Conservation (phyloP, 495 filamentous ascomycete genomes). For the Usnea hakonensis region DNA sequence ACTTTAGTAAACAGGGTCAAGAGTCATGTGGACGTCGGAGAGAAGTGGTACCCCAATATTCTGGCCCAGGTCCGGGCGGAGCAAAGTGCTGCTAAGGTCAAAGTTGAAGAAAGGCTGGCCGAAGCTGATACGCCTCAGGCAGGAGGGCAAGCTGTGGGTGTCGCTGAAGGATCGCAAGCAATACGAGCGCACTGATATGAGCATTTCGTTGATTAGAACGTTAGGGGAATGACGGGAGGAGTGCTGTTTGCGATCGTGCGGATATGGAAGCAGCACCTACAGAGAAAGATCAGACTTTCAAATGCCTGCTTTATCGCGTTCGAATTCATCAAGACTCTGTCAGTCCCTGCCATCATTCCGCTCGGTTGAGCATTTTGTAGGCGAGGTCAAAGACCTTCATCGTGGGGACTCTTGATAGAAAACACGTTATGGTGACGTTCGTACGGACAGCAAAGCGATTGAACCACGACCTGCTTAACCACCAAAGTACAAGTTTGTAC, state of each 20-base stretch:
- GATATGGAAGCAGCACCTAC: not conserved
- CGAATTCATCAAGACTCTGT: not conserved
- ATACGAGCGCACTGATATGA: constrained; percentile 4
- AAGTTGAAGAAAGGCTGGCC: not conserved
- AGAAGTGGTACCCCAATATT: constrained; percentile 74
- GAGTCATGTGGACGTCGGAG: constrained; percentile 84
- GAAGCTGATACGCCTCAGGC: not conserved
- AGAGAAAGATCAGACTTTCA: not conserved
- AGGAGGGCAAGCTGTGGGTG: not conserved
- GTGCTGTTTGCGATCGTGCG: not conserved
- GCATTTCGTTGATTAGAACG: not conserved
- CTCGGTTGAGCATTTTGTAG: not conserved
- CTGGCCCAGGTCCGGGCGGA: constrained; percentile 32
- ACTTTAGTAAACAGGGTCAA: constrained; percentile 70
- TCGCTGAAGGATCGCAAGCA: not conserved
- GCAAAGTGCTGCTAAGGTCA: constrained; percentile 8
- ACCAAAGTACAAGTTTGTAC: not conserved
- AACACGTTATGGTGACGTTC: not conserved
- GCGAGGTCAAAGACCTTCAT: not conserved
- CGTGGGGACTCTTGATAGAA: not conserved
- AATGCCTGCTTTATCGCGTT: not conserved
- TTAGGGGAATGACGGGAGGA: not conserved
- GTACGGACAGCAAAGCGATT: not conserved
- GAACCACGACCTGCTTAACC: not conserved
- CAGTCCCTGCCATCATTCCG: not conserved